phyloP scores from a whole-genome alignment of 2,329 filamentous ascomycete genomes.

The Aspergillus sp. region DNA sequence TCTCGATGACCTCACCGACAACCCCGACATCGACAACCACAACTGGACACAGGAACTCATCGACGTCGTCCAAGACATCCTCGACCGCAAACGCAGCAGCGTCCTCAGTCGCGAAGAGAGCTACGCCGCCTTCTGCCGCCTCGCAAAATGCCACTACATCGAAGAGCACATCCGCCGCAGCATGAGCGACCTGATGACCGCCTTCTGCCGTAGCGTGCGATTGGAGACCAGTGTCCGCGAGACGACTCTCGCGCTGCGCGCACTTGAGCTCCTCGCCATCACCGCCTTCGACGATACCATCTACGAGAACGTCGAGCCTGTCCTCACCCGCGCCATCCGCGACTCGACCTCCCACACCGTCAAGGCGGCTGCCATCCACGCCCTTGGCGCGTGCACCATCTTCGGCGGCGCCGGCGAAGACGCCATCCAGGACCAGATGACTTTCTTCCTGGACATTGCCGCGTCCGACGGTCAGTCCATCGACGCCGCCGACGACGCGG shows the following conservation, averaged over 20 bases:
- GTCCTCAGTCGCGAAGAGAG: constrained; percentile 67
- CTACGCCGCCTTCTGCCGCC: constrained; percentile 60
- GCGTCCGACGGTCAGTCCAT: constrained; percentile 75
- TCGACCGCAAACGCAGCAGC: constrained; percentile 76
- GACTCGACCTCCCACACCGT: constrained; percentile 64
- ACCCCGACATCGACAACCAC: constrained; percentile 52
- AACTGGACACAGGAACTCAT: constrained; percentile 63
- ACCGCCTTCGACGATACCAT: constrained; percentile 65
- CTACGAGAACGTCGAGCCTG: constrained; percentile 60
- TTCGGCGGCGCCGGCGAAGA: constrained; percentile 72
- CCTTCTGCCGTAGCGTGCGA: constrained; percentile 70
- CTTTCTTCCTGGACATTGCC: constrained; percentile 73
- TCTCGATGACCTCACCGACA: constrained; percentile 63
- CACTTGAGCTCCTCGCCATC: constrained; percentile 68
- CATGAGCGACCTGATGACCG: constrained; percentile 61
- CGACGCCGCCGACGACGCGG: constrained; percentile 67
- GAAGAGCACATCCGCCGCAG: constrained; percentile 60
- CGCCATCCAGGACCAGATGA: constrained; percentile 69
- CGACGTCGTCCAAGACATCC: constrained; percentile 68
- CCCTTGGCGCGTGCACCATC: constrained; percentile 68
- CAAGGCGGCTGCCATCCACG: constrained; percentile 71
- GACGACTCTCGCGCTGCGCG: constrained; percentile 67
- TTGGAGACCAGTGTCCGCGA: constrained; percentile 68
- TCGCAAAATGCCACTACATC: constrained; percentile 68
- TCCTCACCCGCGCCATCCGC: constrained; percentile 63